Conservation (phyloP, 192 early-diverging fungal species). For the Coemansia sp. region DNA sequence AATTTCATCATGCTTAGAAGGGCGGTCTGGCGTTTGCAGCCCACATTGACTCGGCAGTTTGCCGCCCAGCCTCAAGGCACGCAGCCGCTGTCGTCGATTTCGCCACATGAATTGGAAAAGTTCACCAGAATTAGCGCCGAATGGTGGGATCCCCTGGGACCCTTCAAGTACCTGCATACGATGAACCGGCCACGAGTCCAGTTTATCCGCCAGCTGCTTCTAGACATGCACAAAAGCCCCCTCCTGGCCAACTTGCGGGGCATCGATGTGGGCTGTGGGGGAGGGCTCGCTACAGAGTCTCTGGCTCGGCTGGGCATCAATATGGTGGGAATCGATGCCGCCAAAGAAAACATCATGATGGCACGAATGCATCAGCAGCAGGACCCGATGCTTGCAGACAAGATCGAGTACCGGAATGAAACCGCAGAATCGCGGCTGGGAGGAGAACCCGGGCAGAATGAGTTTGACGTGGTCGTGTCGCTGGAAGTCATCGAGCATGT, state of each 20-base stretch:
- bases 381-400: conserved; percentile 64
- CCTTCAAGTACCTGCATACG: conserved; percentile 78
- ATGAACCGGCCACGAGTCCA: conserved; percentile 70
- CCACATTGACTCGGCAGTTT: no score
- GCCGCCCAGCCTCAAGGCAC: neutral
- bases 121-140: conserved; percentile 44
- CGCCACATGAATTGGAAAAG: conserved; percentile 21
- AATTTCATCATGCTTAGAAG: no score
- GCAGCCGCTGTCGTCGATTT: conserved; percentile 11
- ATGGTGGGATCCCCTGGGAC: conserved; percentile 91
- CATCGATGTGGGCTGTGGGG: conserved; percentile 93
- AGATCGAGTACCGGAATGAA: conserved; percentile 39
- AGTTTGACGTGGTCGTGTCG: conserved; percentile 78
- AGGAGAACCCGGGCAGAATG: no score
- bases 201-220: conserved; percentile 66
- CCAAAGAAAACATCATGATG: conserved; percentile 76
- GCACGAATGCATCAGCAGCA: conserved; percentile 67
- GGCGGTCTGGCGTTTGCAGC: no score
- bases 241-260: conserved; percentile 56
- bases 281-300: conserved; percentile 84
- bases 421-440: conserved; percentile 62
- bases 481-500: conserved; percentile 96
- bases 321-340: conserved; percentile 83
- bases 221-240: conserved; percentile 17
- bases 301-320: conserved; percentile 72